Percentiles rank a stretch among this genome's conserved stretches.
These are phyloP conservation scores for Neoascochyta sp. DNA, from an alignment of 2,329 filamentous ascomycete genomes.

Conservation along the genomic window DNA sequence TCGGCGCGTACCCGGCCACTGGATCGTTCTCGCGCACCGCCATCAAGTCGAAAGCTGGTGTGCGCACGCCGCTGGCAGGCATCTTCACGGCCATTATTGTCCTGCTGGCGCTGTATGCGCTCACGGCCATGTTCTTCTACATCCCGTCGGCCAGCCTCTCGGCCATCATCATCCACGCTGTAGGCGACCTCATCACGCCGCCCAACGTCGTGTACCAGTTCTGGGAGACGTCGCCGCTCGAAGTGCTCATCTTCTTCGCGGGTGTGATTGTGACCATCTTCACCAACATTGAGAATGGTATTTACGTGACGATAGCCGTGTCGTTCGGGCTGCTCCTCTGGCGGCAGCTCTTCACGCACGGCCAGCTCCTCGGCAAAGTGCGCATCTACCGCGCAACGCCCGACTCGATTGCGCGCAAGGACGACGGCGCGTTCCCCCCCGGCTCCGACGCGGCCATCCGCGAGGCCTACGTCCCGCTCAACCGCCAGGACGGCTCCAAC, in stretches of 20 bases:
- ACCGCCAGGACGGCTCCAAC: conserved; percentile 87
- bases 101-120: conserved; percentile 82
- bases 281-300: conserved; percentile 81
- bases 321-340: conserved; percentile 77
- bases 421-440: conserved; percentile 11
- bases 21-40: conserved; percentile 95
- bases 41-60: conserved; percentile 95
- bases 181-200: conserved; percentile 86
- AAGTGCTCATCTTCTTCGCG: conserved; percentile 88
- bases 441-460: conserved; percentile 11
- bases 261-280: conserved; percentile 86
- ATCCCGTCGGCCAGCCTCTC: conserved; percentile 79
- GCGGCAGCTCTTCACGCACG: conserved; percentile 76
- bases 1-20: conserved; percentile 87
- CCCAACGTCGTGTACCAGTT: conserved; percentile 93
- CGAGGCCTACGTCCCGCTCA: conserved; percentile 62
- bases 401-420: conserved; percentile 61
- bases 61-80: conserved; percentile 85
- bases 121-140: conserved; percentile 89
- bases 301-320: conserved; percentile 78
- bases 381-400: conserved; percentile 80
- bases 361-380: conserved; percentile 72
- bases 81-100: conserved; percentile 84
- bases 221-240: conserved; percentile 87
- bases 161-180: conserved; percentile 93